Evolutionary conservation across 108 stramenopile genomes (phyloP).

Genomic region (Epithemia pelagica): DNA sequence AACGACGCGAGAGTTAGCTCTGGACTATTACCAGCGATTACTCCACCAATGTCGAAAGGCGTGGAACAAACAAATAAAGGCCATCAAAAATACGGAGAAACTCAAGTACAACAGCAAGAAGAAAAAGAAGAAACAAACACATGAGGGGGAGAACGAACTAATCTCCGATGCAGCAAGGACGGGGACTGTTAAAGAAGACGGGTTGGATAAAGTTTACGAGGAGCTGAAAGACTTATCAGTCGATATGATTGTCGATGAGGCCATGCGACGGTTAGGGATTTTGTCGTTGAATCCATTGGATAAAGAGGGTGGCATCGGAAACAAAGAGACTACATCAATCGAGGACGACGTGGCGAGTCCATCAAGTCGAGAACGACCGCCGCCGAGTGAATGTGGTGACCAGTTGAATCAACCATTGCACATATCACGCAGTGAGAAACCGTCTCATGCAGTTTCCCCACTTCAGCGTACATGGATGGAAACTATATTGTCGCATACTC

Average conservation of each 20-base stretch:
- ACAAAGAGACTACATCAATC: background rate
- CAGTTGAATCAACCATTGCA: background rate
- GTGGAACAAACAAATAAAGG: conserved; percentile 11
- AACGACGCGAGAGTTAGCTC: too few relatives aligned
- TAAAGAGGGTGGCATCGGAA: background rate
- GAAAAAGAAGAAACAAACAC: conserved; percentile 1
- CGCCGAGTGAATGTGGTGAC: background rate
- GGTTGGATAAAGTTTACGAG: too few relatives aligned
- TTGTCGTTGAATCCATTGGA: conserved; percentile 3
- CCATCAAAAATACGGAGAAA: background rate
- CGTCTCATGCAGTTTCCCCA: conserved; percentile 11
- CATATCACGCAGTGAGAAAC: background rate
- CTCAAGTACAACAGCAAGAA: background rate
- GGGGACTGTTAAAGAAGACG: background rate
- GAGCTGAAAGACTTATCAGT: conserved; percentile 1
- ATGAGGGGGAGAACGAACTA: background rate
- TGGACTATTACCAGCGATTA: conserved; percentile 8
- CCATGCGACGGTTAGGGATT: conserved; percentile 9
- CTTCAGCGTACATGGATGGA: conserved; percentile 24
- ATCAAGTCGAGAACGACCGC: background rate
- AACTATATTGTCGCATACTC: conserved; percentile 52
- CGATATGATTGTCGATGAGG: conserved; percentile 2
- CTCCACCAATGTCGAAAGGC: conserved; percentile 8
- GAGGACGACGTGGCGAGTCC: background rate
- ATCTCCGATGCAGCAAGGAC: background rate